Base-by-base conservation (phyloP, 139 green algal genomes). In the Pleodorina starrii region DNA sequence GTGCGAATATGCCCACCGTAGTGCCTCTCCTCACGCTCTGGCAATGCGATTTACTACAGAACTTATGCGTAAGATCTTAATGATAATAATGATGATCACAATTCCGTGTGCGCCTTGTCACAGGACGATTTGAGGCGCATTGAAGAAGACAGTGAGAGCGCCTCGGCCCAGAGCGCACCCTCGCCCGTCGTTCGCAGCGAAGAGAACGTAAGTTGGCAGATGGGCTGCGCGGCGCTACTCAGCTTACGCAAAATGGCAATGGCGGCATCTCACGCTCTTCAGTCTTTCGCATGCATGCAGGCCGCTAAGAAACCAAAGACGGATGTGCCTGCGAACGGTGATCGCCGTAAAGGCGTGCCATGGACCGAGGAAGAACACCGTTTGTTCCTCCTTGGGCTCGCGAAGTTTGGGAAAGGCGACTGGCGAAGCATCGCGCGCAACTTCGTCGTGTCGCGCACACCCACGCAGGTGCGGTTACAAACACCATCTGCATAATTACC, bases 361-460 rank as follows among this genome's bases (percentile, higher is more conserved):
- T 99, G 97, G 97, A 98, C 97, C 5, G 96, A 99, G 81, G 97
- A 99, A 86, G 97, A 99, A 92, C 97, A 99, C 92, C 91, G 95
- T 17, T 92, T 98, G 2, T 99, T 99, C 91, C 89, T 99, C 66
- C 92, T 98, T 88, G 97, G 97, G 0, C 90, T 99, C 48, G 92
- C 93, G 25, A 98, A 99, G 93, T 99, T 98, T 90, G 97, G 97
- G 68, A 99, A 99, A 89, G 97, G 97, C 21, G 97, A 99, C 91
- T 99, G 97, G 97, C 94, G 97, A 23, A 95, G 81, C 92, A 99
- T 99, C 54, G 97, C 94, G 10, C 93, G 97, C 36, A 97, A 98
- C 80, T 99, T 98, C 93, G 97, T 99, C 44, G 93, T 98, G 40
- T 95, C 96, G 0, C 92, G 97, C 11, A 99, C 97, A 3, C 97